These are phyloP conservation scores for Pseudozyma tsukubaensis DNA, from an alignment of 1,284 basidiomycete genomes.

Conservation along the genomic window DNA sequence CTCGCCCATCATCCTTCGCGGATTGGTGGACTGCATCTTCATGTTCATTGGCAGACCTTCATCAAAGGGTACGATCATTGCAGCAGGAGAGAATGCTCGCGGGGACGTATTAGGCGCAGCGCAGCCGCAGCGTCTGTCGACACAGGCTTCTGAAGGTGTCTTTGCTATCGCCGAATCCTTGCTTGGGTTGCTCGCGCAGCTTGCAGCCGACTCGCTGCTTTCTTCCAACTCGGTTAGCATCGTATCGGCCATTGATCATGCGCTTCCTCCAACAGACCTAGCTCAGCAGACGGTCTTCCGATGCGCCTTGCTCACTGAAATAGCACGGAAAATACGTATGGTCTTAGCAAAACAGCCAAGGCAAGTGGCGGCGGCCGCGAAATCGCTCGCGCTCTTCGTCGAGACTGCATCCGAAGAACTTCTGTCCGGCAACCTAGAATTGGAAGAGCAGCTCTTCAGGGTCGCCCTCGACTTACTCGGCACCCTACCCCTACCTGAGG, in stretches of 20 bases:
- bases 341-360: constrained; percentile 13
- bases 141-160: constrained; percentile 1
- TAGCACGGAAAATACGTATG: constrained; percentile 9
- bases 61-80: too few species aligned
- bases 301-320: constrained; percentile 23
- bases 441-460: constrained; percentile 33
- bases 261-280: constrained; percentile 47
- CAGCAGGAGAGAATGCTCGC: neutral
- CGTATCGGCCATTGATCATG: constrained; percentile 38
- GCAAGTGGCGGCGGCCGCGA: constrained; percentile 10
- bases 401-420: constrained; percentile 51
- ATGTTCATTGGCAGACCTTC: constrained; percentile 13
- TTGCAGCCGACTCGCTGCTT: constrained; percentile 42
- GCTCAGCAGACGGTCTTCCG: constrained; percentile 42
- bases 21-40: constrained; percentile 53
- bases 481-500: constrained; percentile 9
- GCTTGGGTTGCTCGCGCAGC: constrained; percentile 42
- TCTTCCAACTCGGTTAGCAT: constrained; percentile 43
- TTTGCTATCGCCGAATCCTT: constrained; percentile 16
- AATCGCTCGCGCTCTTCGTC: constrained; percentile 34
- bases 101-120: neutral
- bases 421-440: constrained; percentile 17
- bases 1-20: constrained; percentile 56
- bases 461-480: constrained; percentile 26
- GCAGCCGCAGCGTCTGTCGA: neutral